Evolutionary conservation across 345 rosid genomes (phyloP), one percentile per base, ranked within the genome.

Genomic region (Heritiera littoralis): DNA sequence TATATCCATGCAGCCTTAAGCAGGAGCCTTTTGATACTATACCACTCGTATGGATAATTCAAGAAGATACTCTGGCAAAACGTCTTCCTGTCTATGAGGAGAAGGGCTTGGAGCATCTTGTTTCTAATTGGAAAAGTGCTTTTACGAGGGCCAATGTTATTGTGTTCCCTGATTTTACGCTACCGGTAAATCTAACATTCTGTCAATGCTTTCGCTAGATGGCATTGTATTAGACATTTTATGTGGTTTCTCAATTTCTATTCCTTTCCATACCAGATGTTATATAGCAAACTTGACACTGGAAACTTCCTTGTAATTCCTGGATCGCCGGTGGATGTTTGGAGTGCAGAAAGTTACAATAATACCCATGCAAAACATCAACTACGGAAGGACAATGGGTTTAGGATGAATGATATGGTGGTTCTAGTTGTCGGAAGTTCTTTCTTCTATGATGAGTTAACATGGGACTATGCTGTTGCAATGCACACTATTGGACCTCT

Each of bases 251-350:
- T 82, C 81, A 83, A 82, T 87, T 69, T 56, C 83, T 76, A 6
- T 82, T 32, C 55, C 66, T 82, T 79, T 73, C 67, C 86, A 77
- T 76, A 76, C 83, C 97, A 96, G 99, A 94, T 96, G 97, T 77
- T 96, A 81, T 90, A 94, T 86, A 92, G 93, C 80, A 82, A 85
- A 87, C 97, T 96, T 78, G 99, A 96, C 87, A 83, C 89, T 87
- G 98, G 99, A 83, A 94, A 96, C 90, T 96, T 96, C 86, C 86
- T 89, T 89, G 99, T 94, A 77, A 86, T 94, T 88, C 95, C 95
- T 83, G 99, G 98, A 88, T 89, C 97, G 41, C 94, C 94, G 55
- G 81, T 89, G 13, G 98, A 96, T 84, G 94, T 92, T 66, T 96
- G 99, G 98, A 89, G 92, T 82, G 95, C 95, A 77, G 97, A 92